Evolutionary conservation across 148 eudicot genomes (phyloP).

Genomic region (Camellia sinensis): DNA sequence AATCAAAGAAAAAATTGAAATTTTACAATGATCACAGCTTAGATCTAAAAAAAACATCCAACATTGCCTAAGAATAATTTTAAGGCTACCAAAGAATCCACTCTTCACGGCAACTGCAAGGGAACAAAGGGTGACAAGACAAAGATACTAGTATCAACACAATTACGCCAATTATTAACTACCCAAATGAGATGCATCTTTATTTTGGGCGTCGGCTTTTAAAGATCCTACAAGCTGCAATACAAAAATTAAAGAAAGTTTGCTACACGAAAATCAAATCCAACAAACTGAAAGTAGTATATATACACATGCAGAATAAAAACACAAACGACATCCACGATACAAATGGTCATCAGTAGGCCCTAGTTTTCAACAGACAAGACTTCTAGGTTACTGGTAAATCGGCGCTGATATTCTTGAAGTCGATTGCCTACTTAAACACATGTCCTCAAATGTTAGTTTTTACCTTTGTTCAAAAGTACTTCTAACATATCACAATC

Average conservation of each 20-base stretch:
- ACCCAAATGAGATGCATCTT: neutral
- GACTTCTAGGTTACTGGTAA: slow-evolving; percentile 12
- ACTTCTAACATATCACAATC: slow-evolving; percentile 22
- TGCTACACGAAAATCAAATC: neutral
- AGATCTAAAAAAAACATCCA: no score
- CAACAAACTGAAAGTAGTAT: slow-evolving; percentile 6
- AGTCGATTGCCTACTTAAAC: neutral
- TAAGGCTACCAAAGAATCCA: no score
- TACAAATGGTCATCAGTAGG: slow-evolving; percentile 13
- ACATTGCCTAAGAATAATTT: no score
- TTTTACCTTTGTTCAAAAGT: slow-evolving; percentile 16
- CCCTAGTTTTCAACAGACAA: slow-evolving; percentile 9
- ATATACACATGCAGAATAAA: slow-evolving; percentile 1
- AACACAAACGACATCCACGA: neutral
- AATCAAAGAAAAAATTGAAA: no score
- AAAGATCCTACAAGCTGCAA: neutral
- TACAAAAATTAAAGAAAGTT: neutral
- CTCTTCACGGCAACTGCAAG: neutral
- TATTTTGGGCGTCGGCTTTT: neutral
- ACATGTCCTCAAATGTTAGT: slow-evolving; percentile 9
- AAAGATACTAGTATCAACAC: neutral
- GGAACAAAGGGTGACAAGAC: neutral
- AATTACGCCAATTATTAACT: neutral
- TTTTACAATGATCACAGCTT: no score
- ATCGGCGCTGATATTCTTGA: neutral